Evolutionary conservation across 441 rosid genomes (phyloP), one percentile per base, ranked within the genome.

Genomic region (Lepidium campestre): DNA sequence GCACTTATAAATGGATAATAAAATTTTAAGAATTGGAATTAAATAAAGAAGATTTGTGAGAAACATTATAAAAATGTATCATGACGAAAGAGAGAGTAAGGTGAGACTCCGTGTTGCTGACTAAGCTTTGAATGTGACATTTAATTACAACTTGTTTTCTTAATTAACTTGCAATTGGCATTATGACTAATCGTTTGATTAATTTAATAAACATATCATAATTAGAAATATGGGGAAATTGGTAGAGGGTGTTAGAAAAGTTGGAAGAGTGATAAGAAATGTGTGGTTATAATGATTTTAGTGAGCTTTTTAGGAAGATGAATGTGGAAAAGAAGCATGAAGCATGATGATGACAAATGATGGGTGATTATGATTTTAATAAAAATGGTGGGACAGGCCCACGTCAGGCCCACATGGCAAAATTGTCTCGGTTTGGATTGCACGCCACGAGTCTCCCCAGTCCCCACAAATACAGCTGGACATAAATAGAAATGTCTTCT

Each of bases 361-460:
- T 65, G 39, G 25, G 36, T 50, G 62, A 65, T 52, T 8, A 58
- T 37, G 59, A 57, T 39, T n/a, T n/a, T n/a, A n/a, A n/a, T n/a
- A n/a, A n/a, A n/a, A 3, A 59, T 35, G 67, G 64, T 67, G 82
- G 71, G 70, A 78, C 81, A 70, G 5, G 40, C 60, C 78, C 83
- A 78, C 80, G 79, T 80, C 85, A 77, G 57, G 10, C 35, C 72
- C 74, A 78, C 85, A 58, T 80, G 86, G 79, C 74, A 46, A 60
- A 40, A 40, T 39, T 66, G 49, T 59, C 57, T 50, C 31, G 39
- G 64, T 61, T 64, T 70, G 52, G 67, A 44, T 68, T 73, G 68
- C 79, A 74, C 54, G 77, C 58, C 66, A 61, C 64, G 59, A 50
- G 55, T 61, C 23, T 45, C 45, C 44, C n/a, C n/a, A n/a, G n/a